Conservation (phyloP, 768 basidiomycete species). For the Lactarius tabidus region DNA sequence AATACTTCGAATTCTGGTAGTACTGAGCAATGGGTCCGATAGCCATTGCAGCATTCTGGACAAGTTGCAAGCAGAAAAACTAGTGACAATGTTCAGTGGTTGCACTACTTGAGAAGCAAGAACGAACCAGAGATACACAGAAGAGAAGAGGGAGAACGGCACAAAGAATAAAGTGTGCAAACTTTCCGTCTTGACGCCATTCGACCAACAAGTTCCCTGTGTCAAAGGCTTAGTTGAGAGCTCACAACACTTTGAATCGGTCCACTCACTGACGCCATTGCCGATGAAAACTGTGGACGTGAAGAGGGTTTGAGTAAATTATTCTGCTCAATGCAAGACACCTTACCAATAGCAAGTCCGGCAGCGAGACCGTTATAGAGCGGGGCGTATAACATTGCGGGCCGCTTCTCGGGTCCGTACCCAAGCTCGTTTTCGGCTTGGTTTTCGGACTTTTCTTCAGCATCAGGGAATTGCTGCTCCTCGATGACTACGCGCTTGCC, state of each 20-base stretch:
- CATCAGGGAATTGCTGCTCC: conserved; percentile 17
- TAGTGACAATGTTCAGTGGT: background rate
- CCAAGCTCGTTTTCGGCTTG: conserved; percentile 26
- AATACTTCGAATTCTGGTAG: conserved; percentile 50
- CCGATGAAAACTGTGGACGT: conserved; percentile 55
- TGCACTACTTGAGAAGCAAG: background rate
- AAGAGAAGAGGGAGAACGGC: conserved; percentile 41
- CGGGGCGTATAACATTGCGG: conserved; percentile 36
- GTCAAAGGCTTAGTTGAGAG: background rate
- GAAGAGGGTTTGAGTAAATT: conserved; percentile 9
- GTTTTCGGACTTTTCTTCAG: conserved; percentile 18
- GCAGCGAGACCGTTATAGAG: conserved; percentile 37
- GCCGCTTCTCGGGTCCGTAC: conserved; percentile 31
- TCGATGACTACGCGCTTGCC: conserved; percentile 42
- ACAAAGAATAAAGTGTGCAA: conserved; percentile 42
- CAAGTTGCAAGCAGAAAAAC: conserved; percentile 42
- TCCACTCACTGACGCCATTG: conserved; percentile 48
- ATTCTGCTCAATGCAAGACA: background rate
- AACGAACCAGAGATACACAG: conserved; percentile 42
- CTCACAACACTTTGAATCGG: no score
- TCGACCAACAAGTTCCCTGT: conserved; percentile 48
- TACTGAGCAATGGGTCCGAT: conserved; percentile 53
- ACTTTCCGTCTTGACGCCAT: conserved; percentile 45
- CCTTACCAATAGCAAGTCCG: conserved; percentile 33
- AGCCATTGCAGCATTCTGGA: conserved; percentile 39